A percentile compares a stretch with the other conserved stretches of the same genome.
These are phyloP conservation scores for Cladobotryum protrusum DNA, from an alignment of 2,329 filamentous ascomycete genomes.

Conservation along the genomic window DNA sequence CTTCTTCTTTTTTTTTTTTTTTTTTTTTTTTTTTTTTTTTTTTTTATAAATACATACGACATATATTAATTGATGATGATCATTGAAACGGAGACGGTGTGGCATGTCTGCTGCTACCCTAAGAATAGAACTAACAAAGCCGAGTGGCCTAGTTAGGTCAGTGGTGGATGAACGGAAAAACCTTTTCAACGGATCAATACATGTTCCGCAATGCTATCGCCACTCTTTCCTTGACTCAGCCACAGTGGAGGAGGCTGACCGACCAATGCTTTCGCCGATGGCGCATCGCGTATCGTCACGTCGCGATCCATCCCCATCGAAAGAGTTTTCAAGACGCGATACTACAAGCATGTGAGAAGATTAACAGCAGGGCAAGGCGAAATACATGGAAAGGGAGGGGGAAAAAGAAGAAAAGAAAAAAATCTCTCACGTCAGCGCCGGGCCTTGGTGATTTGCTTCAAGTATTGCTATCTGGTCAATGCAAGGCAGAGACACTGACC, in stretches of 20 bases:
- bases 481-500: not conserved
- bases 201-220: not conserved
- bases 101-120: too few species aligned
- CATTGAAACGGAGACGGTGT: too few species aligned
- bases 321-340: not conserved
- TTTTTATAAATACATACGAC: too few species aligned
- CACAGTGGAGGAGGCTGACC: slow-evolving; percentile 1
- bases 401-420: not conserved
- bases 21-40: too few species aligned
- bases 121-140: not conserved
- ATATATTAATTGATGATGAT: too few species aligned
- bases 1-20: too few species aligned
- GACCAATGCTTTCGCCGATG: not conserved
- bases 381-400: too few species aligned
- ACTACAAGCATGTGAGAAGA: not conserved
- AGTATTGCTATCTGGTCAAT: not conserved
- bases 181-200: not conserved
- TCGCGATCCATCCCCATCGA: too few species aligned
- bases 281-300: not conserved
- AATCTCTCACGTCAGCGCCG: not conserved
- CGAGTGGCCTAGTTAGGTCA: not conserved
- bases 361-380: not conserved
- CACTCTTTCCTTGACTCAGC: not conserved
- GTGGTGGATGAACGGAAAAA: not conserved
- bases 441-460: too few species aligned